These are phyloP conservation scores for Mimosa bimucronata DNA, from an alignment of 306 rosid species.

Conservation along the genomic window DNA sequence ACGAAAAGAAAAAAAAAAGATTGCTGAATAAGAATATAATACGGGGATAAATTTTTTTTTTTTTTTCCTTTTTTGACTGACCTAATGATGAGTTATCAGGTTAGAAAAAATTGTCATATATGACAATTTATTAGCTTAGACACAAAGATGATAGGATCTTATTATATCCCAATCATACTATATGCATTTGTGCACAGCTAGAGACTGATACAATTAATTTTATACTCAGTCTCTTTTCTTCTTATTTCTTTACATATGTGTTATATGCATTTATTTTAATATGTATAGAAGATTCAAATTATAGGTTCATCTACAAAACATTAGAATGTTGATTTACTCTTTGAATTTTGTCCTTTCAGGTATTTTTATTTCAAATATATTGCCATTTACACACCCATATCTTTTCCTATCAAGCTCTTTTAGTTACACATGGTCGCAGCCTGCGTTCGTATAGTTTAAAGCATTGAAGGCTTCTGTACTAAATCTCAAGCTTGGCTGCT, in stretches of 20 bases:
- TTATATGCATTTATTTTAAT: background rate
- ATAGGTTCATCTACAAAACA: background rate
- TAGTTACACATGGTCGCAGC: background rate
- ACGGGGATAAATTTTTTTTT: no score
- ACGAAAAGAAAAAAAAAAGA: no score
- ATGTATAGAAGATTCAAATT: background rate
- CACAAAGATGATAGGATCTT: no score
- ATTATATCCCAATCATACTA: no score
- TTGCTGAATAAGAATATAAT: no score
- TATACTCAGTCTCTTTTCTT: background rate
- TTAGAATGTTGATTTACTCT: conserved; percentile 23
- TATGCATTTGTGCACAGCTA: no score
- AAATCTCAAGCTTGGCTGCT: background rate
- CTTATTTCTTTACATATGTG: background rate
- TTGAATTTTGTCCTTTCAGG: conserved; percentile 42
- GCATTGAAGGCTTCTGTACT: background rate
- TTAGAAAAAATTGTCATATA: no score
- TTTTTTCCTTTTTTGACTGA: no score
- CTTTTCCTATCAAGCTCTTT: background rate
- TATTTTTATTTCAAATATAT: conserved; percentile 35
- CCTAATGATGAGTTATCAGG: no score
- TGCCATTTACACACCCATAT: background rate
- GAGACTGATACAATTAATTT: background rate
- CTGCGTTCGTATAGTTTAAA: background rate
- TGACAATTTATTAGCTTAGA: no score